Conservation (phyloP, 2,329 filamentous ascomycete genomes). For the Talaromyces sp. region DNA sequence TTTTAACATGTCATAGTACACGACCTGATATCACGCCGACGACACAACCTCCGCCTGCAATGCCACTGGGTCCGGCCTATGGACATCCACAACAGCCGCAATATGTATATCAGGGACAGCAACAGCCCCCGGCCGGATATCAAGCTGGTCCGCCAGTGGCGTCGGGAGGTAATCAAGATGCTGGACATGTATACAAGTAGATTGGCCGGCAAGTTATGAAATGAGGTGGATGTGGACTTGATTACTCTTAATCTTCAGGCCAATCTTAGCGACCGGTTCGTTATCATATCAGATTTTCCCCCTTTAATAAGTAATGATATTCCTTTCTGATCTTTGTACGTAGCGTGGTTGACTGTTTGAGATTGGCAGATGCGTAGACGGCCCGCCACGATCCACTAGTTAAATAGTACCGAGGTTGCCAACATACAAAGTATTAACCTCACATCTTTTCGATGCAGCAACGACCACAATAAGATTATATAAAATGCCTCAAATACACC, state of each 20-base stretch:
- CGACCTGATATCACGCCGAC: constrained; percentile 38
- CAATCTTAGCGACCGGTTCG: background rate
- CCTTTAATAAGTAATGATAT: background rate
- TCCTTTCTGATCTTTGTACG: background rate
- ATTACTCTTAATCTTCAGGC: background rate
- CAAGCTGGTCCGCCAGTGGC: background rate
- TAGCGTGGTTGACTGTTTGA: background rate
- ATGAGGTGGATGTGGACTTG: background rate
- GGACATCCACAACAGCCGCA: background rate
- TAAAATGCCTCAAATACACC: background rate
- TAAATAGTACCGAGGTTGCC: too few species aligned
- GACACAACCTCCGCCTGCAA: constrained; percentile 31
- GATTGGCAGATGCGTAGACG: background rate
- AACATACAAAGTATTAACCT: background rate
- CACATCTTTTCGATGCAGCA: background rate
- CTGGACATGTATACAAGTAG: constrained; percentile 13
- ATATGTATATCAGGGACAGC: constrained; percentile 1
- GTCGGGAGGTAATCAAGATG: constrained; percentile 11
- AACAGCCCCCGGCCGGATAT: constrained; percentile 2
- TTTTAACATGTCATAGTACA: constrained; percentile 24
- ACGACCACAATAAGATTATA: background rate
- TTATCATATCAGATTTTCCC: too few species aligned
- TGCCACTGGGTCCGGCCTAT: constrained; percentile 25
- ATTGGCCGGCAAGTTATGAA: background rate
- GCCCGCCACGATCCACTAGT: background rate